These are phyloP conservation scores for Talaromyces amestolkiae DNA, from an alignment of 2,329 filamentous ascomycete genomes.

Conservation along the genomic window DNA sequence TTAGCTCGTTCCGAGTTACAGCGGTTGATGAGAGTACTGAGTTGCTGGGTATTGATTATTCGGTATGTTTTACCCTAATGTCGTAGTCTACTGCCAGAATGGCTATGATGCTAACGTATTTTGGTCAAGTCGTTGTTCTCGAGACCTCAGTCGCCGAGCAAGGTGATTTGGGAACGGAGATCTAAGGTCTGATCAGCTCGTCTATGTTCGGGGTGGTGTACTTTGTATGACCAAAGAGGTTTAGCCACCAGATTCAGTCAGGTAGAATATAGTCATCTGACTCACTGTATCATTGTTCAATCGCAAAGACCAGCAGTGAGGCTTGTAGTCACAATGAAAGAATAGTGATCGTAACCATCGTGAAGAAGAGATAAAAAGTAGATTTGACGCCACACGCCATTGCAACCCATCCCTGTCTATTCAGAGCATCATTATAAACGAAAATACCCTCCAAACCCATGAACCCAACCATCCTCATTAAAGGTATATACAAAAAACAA, in stretches of 20 bases:
- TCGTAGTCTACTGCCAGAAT: neutral
- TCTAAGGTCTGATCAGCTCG: neutral
- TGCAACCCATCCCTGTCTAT: conserved; percentile 5
- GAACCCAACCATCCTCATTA: neutral
- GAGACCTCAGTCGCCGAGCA: conserved; percentile 10
- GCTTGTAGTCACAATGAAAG: neutral
- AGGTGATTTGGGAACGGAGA: conserved; percentile 14
- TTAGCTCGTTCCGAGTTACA: conserved; percentile 75
- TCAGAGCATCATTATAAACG: neutral
- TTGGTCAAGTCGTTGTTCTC: conserved; percentile 18
- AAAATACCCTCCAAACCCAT: neutral
- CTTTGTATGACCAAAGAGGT: neutral
- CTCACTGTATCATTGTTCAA: neutral
- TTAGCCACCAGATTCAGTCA: neutral
- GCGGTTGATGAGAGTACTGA: conserved; percentile 60
- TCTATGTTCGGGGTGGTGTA: neutral
- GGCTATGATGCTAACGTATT: neutral
- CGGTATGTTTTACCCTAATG: neutral
- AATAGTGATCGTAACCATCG: neutral
- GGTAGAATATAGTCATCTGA: neutral
- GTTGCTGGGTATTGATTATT: conserved; percentile 11
- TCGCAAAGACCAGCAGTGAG: neutral
- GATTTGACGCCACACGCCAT: conserved; percentile 2
- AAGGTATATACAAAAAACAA: neutral
- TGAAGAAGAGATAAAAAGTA: neutral